Base-by-base conservation (phyloP, 2,329 filamentous ascomycete genomes). In the Epichloe aotearoae region DNA sequence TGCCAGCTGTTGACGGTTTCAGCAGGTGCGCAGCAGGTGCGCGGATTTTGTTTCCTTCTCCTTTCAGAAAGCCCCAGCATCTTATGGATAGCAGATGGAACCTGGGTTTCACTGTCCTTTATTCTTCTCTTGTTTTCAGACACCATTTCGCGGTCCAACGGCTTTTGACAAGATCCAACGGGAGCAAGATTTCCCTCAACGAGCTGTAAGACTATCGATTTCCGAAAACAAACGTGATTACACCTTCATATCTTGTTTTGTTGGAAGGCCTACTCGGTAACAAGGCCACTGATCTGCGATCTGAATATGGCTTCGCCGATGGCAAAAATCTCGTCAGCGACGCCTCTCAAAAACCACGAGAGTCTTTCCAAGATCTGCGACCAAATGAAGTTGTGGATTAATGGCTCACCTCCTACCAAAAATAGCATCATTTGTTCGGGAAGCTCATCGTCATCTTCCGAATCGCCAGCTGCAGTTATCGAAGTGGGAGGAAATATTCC, bases 351-450 rank as follows among this genome's bases (percentile, higher is more conserved):
- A 34, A 41, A 43, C 12, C 36, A 30, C 14, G 36, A 49, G 15
- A 37, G 15, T 11, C 37, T 52, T 38, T 23, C 50, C 17, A 46
- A 47, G 30, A 42, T 52, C 17, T 52, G 50, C 38, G 26, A 50
- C 19, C 42, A 46, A 39, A 50, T 52, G 47, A 52, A 43, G n/a
- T 26, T 19, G 15, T 52, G 50, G 50, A 47, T 52, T 39, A 42
- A 17, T 2, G 11, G 26, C 14, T 19, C 20, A 12, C 43, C 37
- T 50, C 20, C n/a, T 8, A 23, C 34, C 46, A 17, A 11, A n/a
- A 23, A 34, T 4, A 46, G 3, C 20, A 15, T 30, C 23, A 17
- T 11, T 2, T 20, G 11, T 12, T 8, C 6, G 4, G 20, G 19
- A 19, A 36, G 19, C 23, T 2, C 12, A n/a, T 45, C 20, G 15